Evolutionary conservation across 331 rosid species (phyloP), one percentile per base, ranked within the genome.

Genomic region (Malus hybrid): DNA sequence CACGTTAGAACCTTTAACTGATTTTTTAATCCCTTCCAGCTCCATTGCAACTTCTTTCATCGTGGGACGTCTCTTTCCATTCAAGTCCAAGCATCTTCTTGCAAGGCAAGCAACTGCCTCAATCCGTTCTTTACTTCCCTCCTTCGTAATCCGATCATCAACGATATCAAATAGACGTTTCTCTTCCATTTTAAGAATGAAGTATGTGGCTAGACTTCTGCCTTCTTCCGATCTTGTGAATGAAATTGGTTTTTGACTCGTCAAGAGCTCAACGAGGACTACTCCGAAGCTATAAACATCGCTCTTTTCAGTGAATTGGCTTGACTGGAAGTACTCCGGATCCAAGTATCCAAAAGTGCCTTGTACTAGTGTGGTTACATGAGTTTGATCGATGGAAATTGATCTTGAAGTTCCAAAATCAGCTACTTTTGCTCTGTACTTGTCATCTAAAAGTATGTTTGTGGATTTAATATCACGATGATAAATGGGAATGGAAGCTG

Each of bases 261-360:
- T 60, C 65, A 60, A 11, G 62, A 56, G 62, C 62, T 56, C 28
- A 57, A 67, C 65, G 20, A 79, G 73, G 5, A 72, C 69, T 3
- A 72, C 82, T n/a, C 78, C 74, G 20, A 79, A 79, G 24, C 77
- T 72, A 15, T 72, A 79, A 7, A 64, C 78, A 1, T 79, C 82
- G 13, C 77, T 79, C 60, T 65, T 79, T 6, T 24, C 24, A 24
- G 24, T 78, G 36, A 78, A 71, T 34, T 78, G 74, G 66, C 48
- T 66, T 19, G 82, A 72, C 5, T 65, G 64, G 12, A 79, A 79
- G 73, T 71, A 79, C 7, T 79, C 77, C 5, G 82, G 78, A n/a
- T 79, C 82, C 62, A 79, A 65, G 73, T 79, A 79, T 7, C 82
- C 82, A 31, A 79, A 79, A 55, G 82, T 79, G 5, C 82, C 78